Conservation (phyloP, 2,329 filamentous ascomycete species). For the Paecilomyces fulvus region DNA sequence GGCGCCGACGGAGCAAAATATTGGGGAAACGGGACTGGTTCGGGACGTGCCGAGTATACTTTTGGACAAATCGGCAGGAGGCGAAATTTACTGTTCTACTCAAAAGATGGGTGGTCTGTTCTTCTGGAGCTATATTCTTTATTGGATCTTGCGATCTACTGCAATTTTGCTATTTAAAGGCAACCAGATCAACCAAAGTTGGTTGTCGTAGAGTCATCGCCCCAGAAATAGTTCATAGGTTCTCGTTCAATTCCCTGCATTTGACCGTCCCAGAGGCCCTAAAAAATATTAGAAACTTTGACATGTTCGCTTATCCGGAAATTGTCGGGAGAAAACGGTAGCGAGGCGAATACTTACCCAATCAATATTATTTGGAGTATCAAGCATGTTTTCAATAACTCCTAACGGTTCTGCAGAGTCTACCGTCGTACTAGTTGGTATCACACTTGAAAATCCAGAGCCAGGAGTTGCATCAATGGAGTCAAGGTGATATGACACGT, state of each 20-base stretch:
- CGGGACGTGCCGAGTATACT: background rate
- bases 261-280: slow-evolving; percentile 17
- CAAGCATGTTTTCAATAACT: slow-evolving; percentile 27
- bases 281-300: background rate
- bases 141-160: no score
- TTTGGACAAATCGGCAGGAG: background rate
- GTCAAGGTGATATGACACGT: background rate
- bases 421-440: background rate
- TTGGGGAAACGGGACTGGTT: background rate
- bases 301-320: background rate
- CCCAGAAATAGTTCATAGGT: slow-evolving; percentile 3
- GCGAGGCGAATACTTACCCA: slow-evolving; percentile 18
- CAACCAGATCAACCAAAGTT: background rate
- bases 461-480: background rate
- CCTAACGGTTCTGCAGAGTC: slow-evolving; percentile 7
- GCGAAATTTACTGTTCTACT: no score
- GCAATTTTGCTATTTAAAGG: no score
- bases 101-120: no score
- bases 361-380: slow-evolving; percentile 21
- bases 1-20: background rate
- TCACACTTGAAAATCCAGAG: background rate
- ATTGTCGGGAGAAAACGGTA: background rate
- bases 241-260: slow-evolving; percentile 9
- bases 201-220: background rate
- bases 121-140: background rate